These are phyloP conservation scores for Elsinoe ampelina DNA, from an alignment of 2,329 filamentous ascomycete genomes.

Conservation along the genomic window DNA sequence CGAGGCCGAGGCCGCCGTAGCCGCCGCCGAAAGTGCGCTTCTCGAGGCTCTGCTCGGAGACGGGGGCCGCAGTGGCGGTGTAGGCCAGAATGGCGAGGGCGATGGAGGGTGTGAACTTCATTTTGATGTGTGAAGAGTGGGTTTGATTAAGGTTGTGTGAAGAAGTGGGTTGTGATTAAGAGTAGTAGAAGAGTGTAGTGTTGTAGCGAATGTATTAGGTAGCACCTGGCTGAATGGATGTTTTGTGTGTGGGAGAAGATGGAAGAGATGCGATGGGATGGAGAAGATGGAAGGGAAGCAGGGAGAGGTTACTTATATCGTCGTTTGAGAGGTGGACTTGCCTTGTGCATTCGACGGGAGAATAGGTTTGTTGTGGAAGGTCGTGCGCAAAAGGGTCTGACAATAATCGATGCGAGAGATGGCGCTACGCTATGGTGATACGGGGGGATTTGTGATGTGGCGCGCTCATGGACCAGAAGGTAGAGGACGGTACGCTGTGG, in stretches of 20 bases:
- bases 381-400: background rate
- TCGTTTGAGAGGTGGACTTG: background rate
- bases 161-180: background rate
- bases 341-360: background rate
- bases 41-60: background rate
- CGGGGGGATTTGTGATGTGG: background rate
- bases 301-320: background rate
- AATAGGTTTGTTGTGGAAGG: background rate
- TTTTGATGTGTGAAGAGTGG: background rate
- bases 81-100: constrained; percentile 7
- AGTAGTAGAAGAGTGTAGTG: background rate
- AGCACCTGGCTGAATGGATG: background rate
- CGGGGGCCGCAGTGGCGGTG: constrained; percentile 2
- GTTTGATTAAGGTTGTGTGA: background rate
- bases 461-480: background rate
- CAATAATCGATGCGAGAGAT: background rate
- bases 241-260: background rate
- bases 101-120: constrained; percentile 1
- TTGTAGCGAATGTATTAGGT: background rate
- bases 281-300: background rate
- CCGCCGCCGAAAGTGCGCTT: constrained; percentile 2
- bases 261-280: background rate
- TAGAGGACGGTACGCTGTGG: background rate
- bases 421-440: constrained; percentile 2
- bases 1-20: background rate